Percentiles rank a stretch among this genome's conserved stretches.
Conservation (phyloP, 768 basidiomycete genomes). For the Sporobolomyces pararoseus region DNA sequence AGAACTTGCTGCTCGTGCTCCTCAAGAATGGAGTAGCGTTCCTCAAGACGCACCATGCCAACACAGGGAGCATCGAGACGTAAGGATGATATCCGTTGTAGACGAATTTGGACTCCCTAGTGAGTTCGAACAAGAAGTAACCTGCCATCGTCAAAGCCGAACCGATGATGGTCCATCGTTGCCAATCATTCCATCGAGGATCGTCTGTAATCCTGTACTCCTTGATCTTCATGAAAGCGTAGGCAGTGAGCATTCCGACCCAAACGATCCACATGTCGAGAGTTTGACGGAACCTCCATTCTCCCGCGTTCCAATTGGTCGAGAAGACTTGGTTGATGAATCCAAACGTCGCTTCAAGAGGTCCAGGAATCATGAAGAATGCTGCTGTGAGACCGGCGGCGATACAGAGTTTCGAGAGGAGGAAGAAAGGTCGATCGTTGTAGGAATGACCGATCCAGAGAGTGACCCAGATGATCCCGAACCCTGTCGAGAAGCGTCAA, state of each 20-base stretch:
- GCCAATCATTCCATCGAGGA: constrained; percentile 60
- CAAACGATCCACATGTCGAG: constrained; percentile 88
- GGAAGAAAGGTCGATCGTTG: constrained; percentile 67
- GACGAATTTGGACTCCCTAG: constrained; percentile 69
- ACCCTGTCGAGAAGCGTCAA: constrained; percentile 53
- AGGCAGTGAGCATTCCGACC: constrained; percentile 73
- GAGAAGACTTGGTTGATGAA: constrained; percentile 63
- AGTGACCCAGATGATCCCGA: constrained; percentile 75
- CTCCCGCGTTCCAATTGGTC: constrained; percentile 76
- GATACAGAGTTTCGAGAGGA: constrained; percentile 65
- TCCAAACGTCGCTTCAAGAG: constrained; percentile 63
- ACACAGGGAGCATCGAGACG: constrained; percentile 73
- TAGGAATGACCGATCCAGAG: constrained; percentile 66
- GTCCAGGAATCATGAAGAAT: constrained; percentile 63
- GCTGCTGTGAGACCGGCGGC: constrained; percentile 64
- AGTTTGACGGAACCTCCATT: constrained; percentile 83
- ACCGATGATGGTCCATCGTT: constrained; percentile 55
- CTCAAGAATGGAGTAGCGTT: constrained; percentile 70
- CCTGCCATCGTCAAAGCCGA: constrained; percentile 62
- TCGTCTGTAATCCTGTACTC: constrained; percentile 69
- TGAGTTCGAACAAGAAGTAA: constrained; percentile 79
- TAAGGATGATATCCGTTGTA: constrained; percentile 85
- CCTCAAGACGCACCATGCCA: constrained; percentile 69
- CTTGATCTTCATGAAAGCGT: constrained; percentile 69
- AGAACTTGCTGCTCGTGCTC: constrained; percentile 63